Base-by-base conservation (phyloP, 371 early-diverging fungal genomes). In the Actinomortierella wolfii region DNA sequence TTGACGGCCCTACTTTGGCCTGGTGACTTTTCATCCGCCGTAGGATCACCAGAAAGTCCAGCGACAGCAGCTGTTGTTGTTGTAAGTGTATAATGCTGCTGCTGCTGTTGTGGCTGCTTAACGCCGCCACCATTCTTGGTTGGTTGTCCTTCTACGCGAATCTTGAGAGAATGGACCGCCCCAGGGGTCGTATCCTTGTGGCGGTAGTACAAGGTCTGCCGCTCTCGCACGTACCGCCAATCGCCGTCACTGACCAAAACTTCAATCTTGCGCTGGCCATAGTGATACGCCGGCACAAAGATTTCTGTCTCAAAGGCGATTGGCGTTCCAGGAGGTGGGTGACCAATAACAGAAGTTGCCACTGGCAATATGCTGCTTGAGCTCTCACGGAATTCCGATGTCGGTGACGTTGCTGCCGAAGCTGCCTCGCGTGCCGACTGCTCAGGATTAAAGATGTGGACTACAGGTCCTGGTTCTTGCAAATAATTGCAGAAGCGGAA, bases 221-320 rank as follows among this genome's bases (percentile, higher is more conserved):
- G 68, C 6, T 83, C 82, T 53, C 78, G 76, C 44, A 84, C 77
- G 61, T 89, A 91, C 28, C 79, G 67, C 84, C 88, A 92, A 50
- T 81, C 79, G 1, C 93, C 93, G 59, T 85, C 84, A 9, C 83
- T 83, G 7, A 84, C 83, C 20, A 77, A 57, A 17, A 89, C 84
- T 49, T 79, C 77, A 13, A 87, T 55, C 6, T 54, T 49, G 4
- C 68, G 63, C 6, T 73, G 76, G 15, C 81, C 78, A 65, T 84
- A 93, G 62, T 93, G 93, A 61, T 85, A 91, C 29, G 75, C 74
- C 6, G 93, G 93, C 14, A 92, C 71, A 71, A 83, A 92, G 0
- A 93, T 80, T 68, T 91, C 92, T 7, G 90, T 87, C 8, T 79
- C 76, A 42, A 74, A 75, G 54, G 63, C 62, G 34, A 53, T 39